These are phyloP conservation scores for Chytriomyces hyalinus DNA, from an alignment of 192 early-diverging fungal genomes.

Conservation along the genomic window DNA sequence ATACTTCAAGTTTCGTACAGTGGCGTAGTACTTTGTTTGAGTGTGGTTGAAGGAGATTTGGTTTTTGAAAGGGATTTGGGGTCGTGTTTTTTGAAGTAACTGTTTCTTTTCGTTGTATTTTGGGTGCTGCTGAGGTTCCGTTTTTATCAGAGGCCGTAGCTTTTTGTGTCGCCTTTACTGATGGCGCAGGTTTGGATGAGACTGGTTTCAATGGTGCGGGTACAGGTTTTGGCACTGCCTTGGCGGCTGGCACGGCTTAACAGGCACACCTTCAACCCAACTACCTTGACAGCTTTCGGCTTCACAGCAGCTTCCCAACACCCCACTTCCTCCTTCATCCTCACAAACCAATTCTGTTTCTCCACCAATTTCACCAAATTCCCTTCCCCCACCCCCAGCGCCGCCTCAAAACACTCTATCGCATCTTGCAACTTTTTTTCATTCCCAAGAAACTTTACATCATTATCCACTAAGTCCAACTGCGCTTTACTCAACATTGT, in stretches of 20 bases:
- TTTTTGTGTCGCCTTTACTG: too few relatives aligned
- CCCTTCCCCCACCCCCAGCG: constrained; percentile 9
- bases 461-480: constrained; percentile 32
- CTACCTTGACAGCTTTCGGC: constrained; percentile 19
- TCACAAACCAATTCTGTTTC: constrained; percentile 12
- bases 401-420: constrained; percentile 42
- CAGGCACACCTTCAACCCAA: not conserved
- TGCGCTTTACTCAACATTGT: constrained; percentile 34
- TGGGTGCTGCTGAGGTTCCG: too few relatives aligned
- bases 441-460: not conserved
- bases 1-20: constrained; percentile 33
- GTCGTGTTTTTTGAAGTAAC: constrained; percentile 18
- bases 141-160: too few relatives aligned
- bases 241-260: constrained; percentile 4
- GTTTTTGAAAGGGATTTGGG: constrained; percentile 3
- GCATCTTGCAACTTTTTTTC: constrained; percentile 26
- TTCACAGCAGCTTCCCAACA: not conserved
- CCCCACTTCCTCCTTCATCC: constrained; percentile 10
- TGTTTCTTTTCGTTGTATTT: constrained; percentile 13
- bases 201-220: too few relatives aligned
- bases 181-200: too few relatives aligned
- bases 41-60: not conserved
- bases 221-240: not conserved
- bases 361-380: not conserved
- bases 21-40: not conserved